Percentiles rank a stretch among this genome's conserved stretches.
Conservation (phyloP, 257 asterid species). For the Fraxinus cuspidata region DNA sequence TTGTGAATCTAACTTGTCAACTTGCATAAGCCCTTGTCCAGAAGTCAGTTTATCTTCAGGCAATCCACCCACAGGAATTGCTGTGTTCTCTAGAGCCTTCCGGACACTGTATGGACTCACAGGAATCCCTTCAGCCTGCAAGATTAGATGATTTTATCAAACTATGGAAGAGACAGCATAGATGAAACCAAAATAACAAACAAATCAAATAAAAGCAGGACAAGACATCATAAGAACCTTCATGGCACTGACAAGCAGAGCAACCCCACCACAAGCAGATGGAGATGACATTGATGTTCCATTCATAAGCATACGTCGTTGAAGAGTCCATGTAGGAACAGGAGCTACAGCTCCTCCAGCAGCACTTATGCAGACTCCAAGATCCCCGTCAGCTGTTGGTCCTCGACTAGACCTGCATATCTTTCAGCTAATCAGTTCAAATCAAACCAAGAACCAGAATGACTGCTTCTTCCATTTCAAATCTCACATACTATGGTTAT, state of each 20-base stretch:
- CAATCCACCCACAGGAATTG: conserved; percentile 66
- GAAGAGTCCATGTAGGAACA: conserved; percentile 99
- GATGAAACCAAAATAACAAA: conserved; percentile 19
- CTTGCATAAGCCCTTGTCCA: conserved; percentile 99
- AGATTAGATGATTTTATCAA: conserved; percentile 31
- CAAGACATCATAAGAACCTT: conserved; percentile 55
- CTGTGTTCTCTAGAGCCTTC: conserved; percentile 95
- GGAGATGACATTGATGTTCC: conserved; percentile 99
- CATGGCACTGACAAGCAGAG: conserved; percentile 94
- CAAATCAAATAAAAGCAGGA: background rate
- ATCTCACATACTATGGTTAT: conserved; percentile 12
- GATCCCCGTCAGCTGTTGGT: conserved; percentile 94
- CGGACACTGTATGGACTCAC: conserved; percentile 87
- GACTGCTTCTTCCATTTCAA: conserved; percentile 17
- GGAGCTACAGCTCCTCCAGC: conserved; percentile 99
- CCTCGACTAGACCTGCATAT: conserved; percentile 98
- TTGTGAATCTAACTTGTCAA: conserved; percentile 72
- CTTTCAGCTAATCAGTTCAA: conserved; percentile 35
- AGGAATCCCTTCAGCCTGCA: conserved; percentile 85
- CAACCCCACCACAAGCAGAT: conserved; percentile 96
- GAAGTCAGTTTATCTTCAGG: conserved; percentile 87
- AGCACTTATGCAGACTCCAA: conserved; percentile 92
- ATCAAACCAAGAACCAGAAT: conserved; percentile 16
- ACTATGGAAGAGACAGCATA: conserved; percentile 20
- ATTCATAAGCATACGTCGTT: conserved; percentile 94